These are phyloP conservation scores for Plenodomus lindquistii DNA, from an alignment of 2,329 filamentous ascomycete species.

Conservation along the genomic window DNA sequence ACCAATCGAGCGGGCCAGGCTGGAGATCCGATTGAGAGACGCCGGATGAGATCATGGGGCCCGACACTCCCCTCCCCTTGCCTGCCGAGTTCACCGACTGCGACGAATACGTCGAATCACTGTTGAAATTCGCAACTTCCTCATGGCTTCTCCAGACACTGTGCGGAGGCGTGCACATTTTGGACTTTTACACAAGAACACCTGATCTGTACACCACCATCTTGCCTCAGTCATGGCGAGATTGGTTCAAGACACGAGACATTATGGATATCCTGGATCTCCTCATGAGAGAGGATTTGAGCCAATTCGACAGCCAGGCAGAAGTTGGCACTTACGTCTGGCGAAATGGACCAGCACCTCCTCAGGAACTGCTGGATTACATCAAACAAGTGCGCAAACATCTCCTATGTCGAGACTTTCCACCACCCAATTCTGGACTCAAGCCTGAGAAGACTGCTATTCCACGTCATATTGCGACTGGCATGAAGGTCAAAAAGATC, in stretches of 20 bases:
- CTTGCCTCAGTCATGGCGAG: slow-evolving; percentile 78
- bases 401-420: slow-evolving; percentile 67
- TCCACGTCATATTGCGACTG: slow-evolving; percentile 74
- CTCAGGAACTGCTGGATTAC: slow-evolving; percentile 69
- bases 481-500: slow-evolving; percentile 95
- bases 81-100: slow-evolving; percentile 68
- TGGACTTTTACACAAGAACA: slow-evolving; percentile 90
- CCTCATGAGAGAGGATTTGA: slow-evolving; percentile 76
- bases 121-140: slow-evolving; percentile 75
- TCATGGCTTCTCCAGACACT: slow-evolving; percentile 80
- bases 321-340: slow-evolving; percentile 31
- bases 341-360: slow-evolving; percentile 51
- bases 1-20: not conserved
- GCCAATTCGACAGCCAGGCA: slow-evolving; percentile 33
- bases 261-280: slow-evolving; percentile 79
- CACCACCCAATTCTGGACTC: slow-evolving; percentile 24
- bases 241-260: slow-evolving; percentile 72
- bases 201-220: slow-evolving; percentile 80
- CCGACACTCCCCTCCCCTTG: slow-evolving; percentile 65
- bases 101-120: slow-evolving; percentile 77
- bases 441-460: slow-evolving; percentile 58
- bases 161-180: slow-evolving; percentile 95
- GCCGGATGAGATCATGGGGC: slow-evolving; percentile 48
- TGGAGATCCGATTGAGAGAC: slow-evolving; percentile 2
- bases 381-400: slow-evolving; percentile 71